Conservation (phyloP, 441 rosid genomes). For the Euphorbia schlechtendalii region DNA sequence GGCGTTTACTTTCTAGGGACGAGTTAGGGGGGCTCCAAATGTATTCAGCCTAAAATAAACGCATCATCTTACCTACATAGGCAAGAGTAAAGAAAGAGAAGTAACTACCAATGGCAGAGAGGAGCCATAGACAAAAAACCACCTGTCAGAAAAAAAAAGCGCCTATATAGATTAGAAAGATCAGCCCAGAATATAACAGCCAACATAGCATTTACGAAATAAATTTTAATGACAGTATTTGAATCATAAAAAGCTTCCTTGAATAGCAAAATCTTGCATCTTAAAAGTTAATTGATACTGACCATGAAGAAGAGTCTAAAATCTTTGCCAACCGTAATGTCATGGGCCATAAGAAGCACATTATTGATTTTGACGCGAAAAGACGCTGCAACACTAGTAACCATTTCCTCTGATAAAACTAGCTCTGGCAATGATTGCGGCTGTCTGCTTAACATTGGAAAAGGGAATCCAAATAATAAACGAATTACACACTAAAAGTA, state of each 20-base stretch:
- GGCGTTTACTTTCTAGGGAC: no score
- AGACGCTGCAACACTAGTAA: slow-evolving; percentile 81
- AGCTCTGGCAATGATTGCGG: slow-evolving; percentile 67
- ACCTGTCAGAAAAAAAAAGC: slow-evolving; percentile 42
- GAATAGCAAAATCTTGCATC: not conserved
- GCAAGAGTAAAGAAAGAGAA: slow-evolving; percentile 81
- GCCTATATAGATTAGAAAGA: not conserved
- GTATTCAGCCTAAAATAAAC: no score
- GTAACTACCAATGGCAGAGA: slow-evolving; percentile 75
- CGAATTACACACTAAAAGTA: slow-evolving; percentile 3
- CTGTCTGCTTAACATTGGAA: slow-evolving; percentile 38
- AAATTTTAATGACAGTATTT: not conserved
- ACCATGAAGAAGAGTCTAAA: slow-evolving; percentile 88
- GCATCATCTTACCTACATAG: slow-evolving; percentile 47
- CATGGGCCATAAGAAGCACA: slow-evolving; percentile 89
- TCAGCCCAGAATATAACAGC: not conserved
- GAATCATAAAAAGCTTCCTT: not conserved
- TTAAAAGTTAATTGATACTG: slow-evolving; percentile 11
- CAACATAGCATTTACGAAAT: not conserved
- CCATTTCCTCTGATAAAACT: slow-evolving; percentile 91
- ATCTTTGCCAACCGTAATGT: slow-evolving; percentile 87
- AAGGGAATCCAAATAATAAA: no score
- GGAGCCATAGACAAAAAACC: slow-evolving; percentile 80
- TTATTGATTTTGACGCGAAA: slow-evolving; percentile 75
- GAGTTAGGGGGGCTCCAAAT: no score